Percentiles rank a stretch among this genome's conserved stretches.
Conservation (phyloP, 495 filamentous ascomycete genomes). For the Saxophila tyrrhenica region DNA sequence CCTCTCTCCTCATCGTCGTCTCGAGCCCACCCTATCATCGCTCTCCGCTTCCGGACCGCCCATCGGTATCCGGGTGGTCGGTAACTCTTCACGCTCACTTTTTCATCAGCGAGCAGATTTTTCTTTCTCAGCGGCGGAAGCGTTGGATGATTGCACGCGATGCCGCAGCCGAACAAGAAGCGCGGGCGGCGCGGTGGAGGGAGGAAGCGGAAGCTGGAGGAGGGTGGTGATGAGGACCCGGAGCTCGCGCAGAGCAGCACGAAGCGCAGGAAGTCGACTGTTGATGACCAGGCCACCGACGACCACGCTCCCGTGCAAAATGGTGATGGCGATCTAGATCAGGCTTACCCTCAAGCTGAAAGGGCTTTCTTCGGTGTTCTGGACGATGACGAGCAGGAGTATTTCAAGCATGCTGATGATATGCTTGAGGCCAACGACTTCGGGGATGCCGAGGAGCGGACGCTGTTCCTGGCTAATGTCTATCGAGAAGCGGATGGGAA, state of each 20-base stretch:
- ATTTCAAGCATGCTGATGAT: conserved; percentile 80
- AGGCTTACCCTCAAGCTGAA: conserved; percentile 26
- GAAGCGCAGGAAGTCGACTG: conserved; percentile 23
- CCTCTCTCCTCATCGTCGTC: no score
- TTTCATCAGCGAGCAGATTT: no score
- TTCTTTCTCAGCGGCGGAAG: no score
- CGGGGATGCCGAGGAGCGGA: conserved; percentile 59
- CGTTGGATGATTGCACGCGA: conserved; percentile 12
- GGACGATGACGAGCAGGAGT: conserved; percentile 80
- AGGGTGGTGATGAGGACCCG: conserved; percentile 13
- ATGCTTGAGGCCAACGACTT: conserved; percentile 84
- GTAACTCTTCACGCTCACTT: no score
- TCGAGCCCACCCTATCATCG: no score
- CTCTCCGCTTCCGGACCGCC: no score
- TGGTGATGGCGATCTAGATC: conserved; percentile 15
- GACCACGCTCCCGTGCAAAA: conserved; percentile 9
- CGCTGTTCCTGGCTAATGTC: conserved; percentile 72
- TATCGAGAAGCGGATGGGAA: conserved; percentile 79
- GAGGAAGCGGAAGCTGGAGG: conserved; percentile 43
- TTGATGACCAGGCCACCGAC: background rate
- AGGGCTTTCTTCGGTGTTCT: conserved; percentile 80
- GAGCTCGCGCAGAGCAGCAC: background rate
- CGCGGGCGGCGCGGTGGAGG: conserved; percentile 52
- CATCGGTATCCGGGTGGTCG: no score
- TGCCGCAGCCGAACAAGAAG: conserved; percentile 55